Conservation (phyloP, 2,329 filamentous ascomycete genomes). For the Trichoderma semiorbis region DNA sequence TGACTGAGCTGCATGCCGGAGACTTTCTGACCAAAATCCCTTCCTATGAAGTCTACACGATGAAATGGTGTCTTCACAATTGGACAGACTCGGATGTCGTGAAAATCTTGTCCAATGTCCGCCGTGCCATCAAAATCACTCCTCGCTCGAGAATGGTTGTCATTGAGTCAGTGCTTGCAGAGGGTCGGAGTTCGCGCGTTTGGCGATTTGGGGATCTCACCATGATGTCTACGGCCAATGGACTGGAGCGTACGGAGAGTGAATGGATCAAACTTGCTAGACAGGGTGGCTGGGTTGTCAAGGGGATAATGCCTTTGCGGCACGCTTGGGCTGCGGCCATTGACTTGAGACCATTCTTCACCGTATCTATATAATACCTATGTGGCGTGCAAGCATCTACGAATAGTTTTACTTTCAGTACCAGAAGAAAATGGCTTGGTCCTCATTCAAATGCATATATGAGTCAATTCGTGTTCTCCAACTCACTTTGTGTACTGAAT, state of each 20-base stretch:
- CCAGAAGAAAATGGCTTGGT: not conserved
- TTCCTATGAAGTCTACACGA: conserved; percentile 27
- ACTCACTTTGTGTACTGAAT: not conserved
- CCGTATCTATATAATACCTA: not conserved
- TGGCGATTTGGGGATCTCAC: conserved; percentile 39
- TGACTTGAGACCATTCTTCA: not conserved
- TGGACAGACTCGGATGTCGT: conserved; percentile 35
- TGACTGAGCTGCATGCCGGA: conserved; percentile 30
- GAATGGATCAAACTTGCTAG: conserved; percentile 32
- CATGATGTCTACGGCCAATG: conserved; percentile 38
- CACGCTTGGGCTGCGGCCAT: conserved; percentile 12
- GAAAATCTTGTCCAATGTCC: conserved; percentile 29
- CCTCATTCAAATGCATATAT: not conserved
- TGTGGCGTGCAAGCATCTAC: not conserved
- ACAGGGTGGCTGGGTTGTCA: conserved; percentile 31
- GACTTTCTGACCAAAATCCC: conserved; percentile 39
- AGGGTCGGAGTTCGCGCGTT: conserved; percentile 30
- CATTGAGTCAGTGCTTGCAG: conserved; percentile 35
- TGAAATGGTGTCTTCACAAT: conserved; percentile 43
- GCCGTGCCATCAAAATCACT: conserved; percentile 28
- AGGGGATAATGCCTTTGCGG: not conserved
- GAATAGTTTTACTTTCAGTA: too few relatives aligned
- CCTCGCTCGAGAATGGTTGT: conserved; percentile 33
- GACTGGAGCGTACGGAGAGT: conserved; percentile 30
- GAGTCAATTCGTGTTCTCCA: not conserved